Evolutionary conservation across 768 basidiomycete genomes (phyloP), one percentile per base, ranked within the genome.

Genomic region (Lactifluus rugatus): DNA sequence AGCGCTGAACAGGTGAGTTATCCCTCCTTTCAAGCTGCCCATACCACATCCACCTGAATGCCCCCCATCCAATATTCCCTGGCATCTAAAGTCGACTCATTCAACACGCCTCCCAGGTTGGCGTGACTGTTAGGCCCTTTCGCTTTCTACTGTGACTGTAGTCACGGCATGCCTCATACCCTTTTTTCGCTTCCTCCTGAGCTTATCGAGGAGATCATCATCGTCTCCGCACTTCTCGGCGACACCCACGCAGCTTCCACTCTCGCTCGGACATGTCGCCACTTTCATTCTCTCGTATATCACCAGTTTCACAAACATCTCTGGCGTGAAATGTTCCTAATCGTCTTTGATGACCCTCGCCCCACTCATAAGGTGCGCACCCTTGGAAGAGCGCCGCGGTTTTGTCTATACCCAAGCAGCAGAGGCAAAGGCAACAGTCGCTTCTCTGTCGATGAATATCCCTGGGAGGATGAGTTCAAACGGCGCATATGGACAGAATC

Each of bases 271-370:
- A 71, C 75, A 26, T 75, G 70, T 60, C 64, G 63, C 13, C 37
- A 62, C 11, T 62, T 70, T 53, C 62, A 56, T 36, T 46, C 60
- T 11, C 67, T 74, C 39, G 66, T 75, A 10, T 71, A 74, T 61
- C 57, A 65, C 25, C 55, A 67, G 13, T 19, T 52, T 1, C 71
- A 72, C 57, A 58, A 64, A 10, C 70, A 75, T 58, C 67, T 76
- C 14, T 76, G 75, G 75, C 67, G 72, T 14, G 61, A 66, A 31
- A 61, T 75, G 59, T 76, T 74, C 69, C 69, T 75, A 37, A 45
- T 60, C 16, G 48, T 62, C 9, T 75, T 74, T 48, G 75, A 75
- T 52, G 67, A 74, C 58, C 73, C 71, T 11, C 52, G 52, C 25
- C 58, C 47, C 9, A 41, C 54, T 19, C 50, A 31, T 19, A 23